Evolutionary conservation across 345 rosid genomes (phyloP), one percentile per base, ranked within the genome.

Genomic region (Linum usitatissimum): DNA sequence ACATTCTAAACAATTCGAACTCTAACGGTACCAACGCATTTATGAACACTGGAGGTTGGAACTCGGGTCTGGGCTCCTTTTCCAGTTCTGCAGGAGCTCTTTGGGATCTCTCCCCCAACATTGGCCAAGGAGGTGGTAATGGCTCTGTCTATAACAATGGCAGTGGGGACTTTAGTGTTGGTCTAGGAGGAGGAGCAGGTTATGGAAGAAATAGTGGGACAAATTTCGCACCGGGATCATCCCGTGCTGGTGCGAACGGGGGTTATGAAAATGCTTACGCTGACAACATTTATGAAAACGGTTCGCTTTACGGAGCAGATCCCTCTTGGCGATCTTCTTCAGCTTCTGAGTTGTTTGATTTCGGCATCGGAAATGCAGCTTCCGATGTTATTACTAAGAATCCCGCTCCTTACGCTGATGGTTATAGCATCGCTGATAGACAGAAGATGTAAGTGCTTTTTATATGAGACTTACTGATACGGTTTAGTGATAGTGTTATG

Each of bases 381-480:
- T 72, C 88, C 7, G 87, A 82, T 73, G 77, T 77, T 64, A 64
- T 71, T 58, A 30, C 74, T 31, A 71, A 74, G 68, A 83, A 60
- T 66, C 51, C 85, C 65, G 80, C 73, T 63, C 78, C 75, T 67
- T 80, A 77, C 40, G 78, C 72, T 78, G 86, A 82, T 31, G 78
- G 77, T 59, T 86, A 77, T 74, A 73, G 81, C 60, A 79, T 80
- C 72, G 57, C 77, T 56, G 75, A 71, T 76, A 81, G 87, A 79
- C 89, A 80, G 67, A 77, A 78, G 89, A 79, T 87, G 93, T 82
- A 76, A 63, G 13, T 30, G 0, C 8, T 23, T 23, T 23, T 23
- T 23, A 23, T 23, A 23, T 2, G 28, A 23, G 28, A 23, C 28
- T 23, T 23, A 23, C 28, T 23, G 28, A 23, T 23, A 23, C 28